These are phyloP conservation scores for Amborella trichopoda DNA, from an alignment of 164 flowering plant genomes.

Conservation along the genomic window DNA sequence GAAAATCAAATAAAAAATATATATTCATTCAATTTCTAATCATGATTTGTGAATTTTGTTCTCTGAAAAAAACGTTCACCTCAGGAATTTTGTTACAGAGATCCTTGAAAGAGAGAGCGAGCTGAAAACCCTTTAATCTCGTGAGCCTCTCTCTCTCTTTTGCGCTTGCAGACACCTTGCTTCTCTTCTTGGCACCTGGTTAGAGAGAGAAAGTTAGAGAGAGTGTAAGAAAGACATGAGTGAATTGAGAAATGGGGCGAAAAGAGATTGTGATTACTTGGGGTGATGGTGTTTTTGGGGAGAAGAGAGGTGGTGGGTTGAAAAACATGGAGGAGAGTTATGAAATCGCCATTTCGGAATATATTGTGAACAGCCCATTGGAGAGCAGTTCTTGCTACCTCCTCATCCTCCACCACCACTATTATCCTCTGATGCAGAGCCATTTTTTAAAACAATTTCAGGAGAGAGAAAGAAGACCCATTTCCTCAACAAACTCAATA, in stretches of 20 bases:
- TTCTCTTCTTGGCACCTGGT: constrained; percentile 16
- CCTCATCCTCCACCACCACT: constrained; percentile 78
- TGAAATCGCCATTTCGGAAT: constrained; percentile 47
- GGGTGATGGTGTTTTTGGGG: no score
- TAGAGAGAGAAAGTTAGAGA: no score
- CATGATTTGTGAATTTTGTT: no score
- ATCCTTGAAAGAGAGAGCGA: constrained; percentile 81
- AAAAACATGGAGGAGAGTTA: constrained; percentile 77
- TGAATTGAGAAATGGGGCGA: no score
- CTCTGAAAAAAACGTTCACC: constrained; percentile 15
- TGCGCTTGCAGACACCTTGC: background rate
- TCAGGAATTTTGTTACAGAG: constrained; percentile 48
- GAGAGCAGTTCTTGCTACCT: constrained; percentile 63
- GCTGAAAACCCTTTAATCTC: constrained; percentile 62
- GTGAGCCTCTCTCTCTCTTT: constrained; percentile 29
- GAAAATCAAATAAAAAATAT: constrained; percentile 2
- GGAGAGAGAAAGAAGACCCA: no score
- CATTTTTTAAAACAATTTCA: no score
- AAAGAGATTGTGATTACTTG: no score
- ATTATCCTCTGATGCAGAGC: constrained; percentile 37
- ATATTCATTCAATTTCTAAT: no score
- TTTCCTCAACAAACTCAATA: no score
- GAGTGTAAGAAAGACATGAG: no score
- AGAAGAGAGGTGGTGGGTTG: constrained; percentile 12
- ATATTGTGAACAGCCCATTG: constrained; percentile 77